Evolutionary conservation across 768 basidiomycete genomes (phyloP).

Genomic region (Leccinum disarticulatum): DNA sequence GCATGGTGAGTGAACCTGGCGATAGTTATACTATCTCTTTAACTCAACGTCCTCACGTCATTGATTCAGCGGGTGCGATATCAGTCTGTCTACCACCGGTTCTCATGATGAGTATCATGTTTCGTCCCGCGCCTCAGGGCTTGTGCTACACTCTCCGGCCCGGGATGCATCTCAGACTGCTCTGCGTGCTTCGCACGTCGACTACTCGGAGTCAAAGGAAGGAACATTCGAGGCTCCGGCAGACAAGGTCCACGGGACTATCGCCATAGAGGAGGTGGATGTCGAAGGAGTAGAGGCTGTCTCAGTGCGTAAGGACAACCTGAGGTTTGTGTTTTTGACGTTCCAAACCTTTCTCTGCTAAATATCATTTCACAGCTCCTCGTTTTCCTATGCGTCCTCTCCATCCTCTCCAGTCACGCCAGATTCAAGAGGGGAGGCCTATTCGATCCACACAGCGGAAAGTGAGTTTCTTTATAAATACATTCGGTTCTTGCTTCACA

Average conservation of each 20-base stretch:
- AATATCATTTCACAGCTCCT: conserved; percentile 1
- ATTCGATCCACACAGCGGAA: not conserved
- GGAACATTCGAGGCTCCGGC: not conserved
- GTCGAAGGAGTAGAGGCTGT: not conserved
- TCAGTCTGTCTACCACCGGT: no score
- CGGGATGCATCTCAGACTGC: not conserved
- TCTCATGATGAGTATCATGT: not conserved
- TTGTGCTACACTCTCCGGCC: not conserved
- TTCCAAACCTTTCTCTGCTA: not conserved
- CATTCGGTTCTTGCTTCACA: not conserved
- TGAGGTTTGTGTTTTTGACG: not conserved
- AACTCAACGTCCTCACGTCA: not conserved
- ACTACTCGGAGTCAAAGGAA: not conserved
- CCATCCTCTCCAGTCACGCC: not conserved
- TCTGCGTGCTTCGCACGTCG: not conserved
- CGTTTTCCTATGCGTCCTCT: not conserved
- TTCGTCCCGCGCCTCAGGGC: not conserved
- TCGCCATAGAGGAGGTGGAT: not conserved
- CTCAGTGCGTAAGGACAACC: not conserved
- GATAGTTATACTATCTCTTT: not conserved
- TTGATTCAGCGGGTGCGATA: conserved; percentile 1
- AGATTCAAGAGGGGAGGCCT: not conserved
- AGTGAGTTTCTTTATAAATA: conserved; percentile 1
- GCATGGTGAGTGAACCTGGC: conserved; percentile 8
- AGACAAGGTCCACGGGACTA: not conserved